Evolutionary conservation across 2,329 filamentous ascomycete species (phyloP), one percentile per base, ranked within the genome.

Genomic region (Nemania sp.): DNA sequence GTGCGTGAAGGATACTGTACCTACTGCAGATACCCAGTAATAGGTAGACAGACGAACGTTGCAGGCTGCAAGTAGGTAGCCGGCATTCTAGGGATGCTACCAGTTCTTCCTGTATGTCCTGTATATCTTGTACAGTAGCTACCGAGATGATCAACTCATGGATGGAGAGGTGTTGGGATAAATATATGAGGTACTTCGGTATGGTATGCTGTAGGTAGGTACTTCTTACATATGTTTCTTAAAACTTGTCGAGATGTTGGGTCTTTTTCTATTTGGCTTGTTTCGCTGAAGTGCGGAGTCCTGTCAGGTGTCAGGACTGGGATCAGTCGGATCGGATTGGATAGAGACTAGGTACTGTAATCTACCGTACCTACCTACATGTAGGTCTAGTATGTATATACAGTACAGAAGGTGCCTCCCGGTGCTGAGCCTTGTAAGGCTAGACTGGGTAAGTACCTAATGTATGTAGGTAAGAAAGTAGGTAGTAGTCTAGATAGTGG

Each of bases 131-230:
- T n/a, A n/a, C n/a, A n/a, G n/a, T n/a, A n/a, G n/a, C n/a, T n/a
- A n/a, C n/a, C n/a, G n/a, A 22, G 32, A 45, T 35, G 49, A 60
- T 55, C 62, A 60, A 60, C 49, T 65, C 38, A 47, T 55, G 62
- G 55, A 65, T 65, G 32, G 29, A 32, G 4, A 51, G 45, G 56
- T 11, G 11, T n/a, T n/a, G n/a, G n/a, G n/a, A n/a, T n/a, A n/a
- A n/a, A 52, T 47, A 22, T 35, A 22, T 6, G 5, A 41, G 35
- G 32, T 24, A 47, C 43, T 7, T 49, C n/a, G n/a, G n/a, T n/a
- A n/a, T n/a, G n/a, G n/a, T n/a, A n/a, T n/a, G n/a, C n/a, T n/a
- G n/a, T n/a, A n/a, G n/a, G n/a, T n/a, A n/a, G n/a, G n/a, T n/a
- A n/a, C n/a, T n/a, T n/a, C n/a, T n/a, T n/a, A n/a, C n/a, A n/a